Evolutionary conservation across 352 stramenopile species (phyloP), one percentile per base, ranked within the genome.

Genomic region (Discostella stelligera): DNA sequence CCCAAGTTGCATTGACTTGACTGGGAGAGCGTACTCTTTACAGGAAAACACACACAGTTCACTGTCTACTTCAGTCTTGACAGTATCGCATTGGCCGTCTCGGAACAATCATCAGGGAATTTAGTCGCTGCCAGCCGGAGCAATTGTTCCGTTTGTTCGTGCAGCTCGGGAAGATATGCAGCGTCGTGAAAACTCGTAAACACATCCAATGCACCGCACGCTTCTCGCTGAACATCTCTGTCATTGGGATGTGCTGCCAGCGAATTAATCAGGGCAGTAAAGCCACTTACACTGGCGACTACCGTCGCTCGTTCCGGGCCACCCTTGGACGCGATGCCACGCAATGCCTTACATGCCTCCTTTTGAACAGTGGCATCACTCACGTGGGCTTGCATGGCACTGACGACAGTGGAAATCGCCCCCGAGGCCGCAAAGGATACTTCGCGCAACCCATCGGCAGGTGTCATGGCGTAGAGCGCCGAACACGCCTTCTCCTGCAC

Each of bases 301-400:
- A 88, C 75, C 0, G 87, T 92, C 1, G 83, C 82, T 37, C 82
- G 69, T 59, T 92, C 87, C 0, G 65, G 70, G 39, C 87, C 87
- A 48, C 82, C 84, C 14, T 78, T 66, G 10, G 68, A 64, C 23
- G 89, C 82, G 73, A 92, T 89, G 18, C 75, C 69, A 16, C 73
- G 23, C 48, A 92, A 73, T 2, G 87, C 82, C 4, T 27, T 20
- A 79, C 84, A 92, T 25, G 80, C 87, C 59, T 92, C 79, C 61
- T 79, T 80, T 68, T 92, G 87, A 1, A 92, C 84, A 39, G 50
- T 76, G 10, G 77, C 66, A 66, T 92, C 87, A 39, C 77, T 83
- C 3, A 90, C 79, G 71, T 92, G 84, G 18, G 84, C 84, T 70
- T 92, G 87, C 87, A 92, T 92, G 53, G 87, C 87, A 30, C 79